These are phyloP conservation scores for Coemansia sp. DNA, from an alignment of 192 early-diverging fungal species.

Conservation along the genomic window DNA sequence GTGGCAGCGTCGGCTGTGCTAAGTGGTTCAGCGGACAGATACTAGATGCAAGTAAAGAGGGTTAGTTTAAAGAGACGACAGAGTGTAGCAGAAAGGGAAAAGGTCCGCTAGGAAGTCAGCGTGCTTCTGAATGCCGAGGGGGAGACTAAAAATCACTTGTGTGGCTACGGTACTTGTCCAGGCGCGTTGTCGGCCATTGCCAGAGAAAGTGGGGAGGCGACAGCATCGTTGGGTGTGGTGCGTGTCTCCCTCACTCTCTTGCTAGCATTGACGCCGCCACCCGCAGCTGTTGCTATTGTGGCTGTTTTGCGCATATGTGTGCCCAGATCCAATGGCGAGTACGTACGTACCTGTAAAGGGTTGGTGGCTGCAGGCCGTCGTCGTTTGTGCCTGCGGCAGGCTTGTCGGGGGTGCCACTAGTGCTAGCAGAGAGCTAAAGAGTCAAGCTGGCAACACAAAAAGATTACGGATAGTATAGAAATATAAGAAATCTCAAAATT, in stretches of 20 bases:
- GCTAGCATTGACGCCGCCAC: slow-evolving; percentile 5
- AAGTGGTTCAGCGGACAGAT: not conserved
- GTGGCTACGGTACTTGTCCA: not conserved
- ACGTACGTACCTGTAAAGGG: not conserved
- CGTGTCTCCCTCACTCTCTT: not conserved
- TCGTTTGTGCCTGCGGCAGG: not conserved
- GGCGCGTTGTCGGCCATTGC: slow-evolving; percentile 6
- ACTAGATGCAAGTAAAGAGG: not conserved
- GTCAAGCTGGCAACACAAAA: not conserved
- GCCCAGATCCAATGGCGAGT: not conserved
- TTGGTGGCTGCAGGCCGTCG: not conserved
- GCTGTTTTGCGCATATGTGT: not conserved
- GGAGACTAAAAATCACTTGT: not conserved
- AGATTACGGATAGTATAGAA: not conserved
- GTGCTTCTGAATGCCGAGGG: not conserved
- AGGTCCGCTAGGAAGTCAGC: not conserved
- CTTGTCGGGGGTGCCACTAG: not conserved
- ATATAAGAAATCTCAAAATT: not conserved
- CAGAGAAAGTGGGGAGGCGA: not conserved
- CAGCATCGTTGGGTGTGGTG: not conserved
- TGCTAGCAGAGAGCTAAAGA: not conserved
- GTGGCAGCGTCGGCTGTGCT: not conserved
- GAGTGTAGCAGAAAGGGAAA: not conserved
- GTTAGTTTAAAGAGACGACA: not conserved
- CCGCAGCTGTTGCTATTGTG: not conserved